phyloP scores from a whole-genome alignment of 192 early-diverging fungal genomes.

The Podila clonocystis region DNA sequence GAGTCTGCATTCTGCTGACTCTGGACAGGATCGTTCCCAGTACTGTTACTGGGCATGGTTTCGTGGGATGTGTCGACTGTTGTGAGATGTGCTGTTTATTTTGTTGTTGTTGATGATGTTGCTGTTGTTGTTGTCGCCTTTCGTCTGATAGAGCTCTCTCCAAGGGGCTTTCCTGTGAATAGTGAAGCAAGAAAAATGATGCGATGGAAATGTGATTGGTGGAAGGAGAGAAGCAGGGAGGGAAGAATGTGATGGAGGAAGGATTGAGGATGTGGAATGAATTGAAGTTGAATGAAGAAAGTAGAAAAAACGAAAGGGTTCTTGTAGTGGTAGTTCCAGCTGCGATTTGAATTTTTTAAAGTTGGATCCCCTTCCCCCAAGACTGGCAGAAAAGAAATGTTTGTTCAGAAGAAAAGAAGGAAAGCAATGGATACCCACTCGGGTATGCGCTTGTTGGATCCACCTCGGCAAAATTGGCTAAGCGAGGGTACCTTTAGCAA shows the following conservation, averaged over 20 bases:
- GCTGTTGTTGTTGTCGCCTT: too few species aligned
- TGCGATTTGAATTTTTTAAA: background rate
- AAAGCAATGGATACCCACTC: too few species aligned
- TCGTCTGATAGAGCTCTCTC: too few species aligned
- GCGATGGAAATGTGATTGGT: background rate
- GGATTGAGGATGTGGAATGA: background rate
- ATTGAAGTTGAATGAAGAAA: background rate
- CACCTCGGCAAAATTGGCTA: too few species aligned
- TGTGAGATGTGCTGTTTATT: too few species aligned
- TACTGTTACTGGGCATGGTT: background rate
- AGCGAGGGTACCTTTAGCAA: too few species aligned
- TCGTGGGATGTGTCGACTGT: conserved; percentile 1
- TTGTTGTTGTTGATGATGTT: too few species aligned
- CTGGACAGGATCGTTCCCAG: background rate
- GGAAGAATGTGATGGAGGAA: background rate
- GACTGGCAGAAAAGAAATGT: background rate
- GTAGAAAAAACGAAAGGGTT: background rate
- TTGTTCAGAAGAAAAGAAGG: too few species aligned
- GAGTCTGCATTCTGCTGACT: conserved; percentile 29
- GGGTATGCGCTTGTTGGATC: too few species aligned
- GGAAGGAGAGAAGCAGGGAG: background rate
- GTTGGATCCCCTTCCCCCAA: background rate
- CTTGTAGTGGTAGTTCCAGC: background rate
- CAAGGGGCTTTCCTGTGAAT: too few species aligned
- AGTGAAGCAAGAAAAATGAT: background rate